Evolutionary conservation across 2,329 filamentous ascomycete genomes (phyloP).

Genomic region (Samsoniella hepiali): DNA sequence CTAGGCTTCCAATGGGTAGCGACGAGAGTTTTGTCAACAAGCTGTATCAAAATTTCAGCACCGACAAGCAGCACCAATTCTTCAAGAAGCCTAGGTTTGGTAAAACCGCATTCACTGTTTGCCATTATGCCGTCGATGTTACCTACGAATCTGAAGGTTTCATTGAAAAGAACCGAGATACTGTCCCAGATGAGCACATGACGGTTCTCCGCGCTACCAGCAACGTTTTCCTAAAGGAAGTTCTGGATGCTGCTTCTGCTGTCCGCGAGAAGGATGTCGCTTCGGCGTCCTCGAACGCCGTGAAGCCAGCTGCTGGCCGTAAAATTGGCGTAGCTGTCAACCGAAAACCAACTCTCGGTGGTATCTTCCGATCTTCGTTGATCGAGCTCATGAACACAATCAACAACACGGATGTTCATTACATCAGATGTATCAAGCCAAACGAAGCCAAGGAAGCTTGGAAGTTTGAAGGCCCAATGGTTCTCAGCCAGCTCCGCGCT

Average conservation of each 20-base stretch:
- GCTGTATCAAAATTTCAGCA: slow-evolving; percentile 87
- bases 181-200: slow-evolving; percentile 97
- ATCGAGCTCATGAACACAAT: slow-evolving; percentile 98
- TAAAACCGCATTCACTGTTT: slow-evolving; percentile 96
- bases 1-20: slow-evolving; percentile 91
- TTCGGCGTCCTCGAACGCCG: slow-evolving; percentile 62
- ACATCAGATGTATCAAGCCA: slow-evolving; percentile 98
- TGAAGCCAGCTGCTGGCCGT: slow-evolving; percentile 75
- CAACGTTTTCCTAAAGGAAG: slow-evolving; percentile 79
- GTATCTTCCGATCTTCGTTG: slow-evolving; percentile 97
- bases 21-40: slow-evolving; percentile 97
- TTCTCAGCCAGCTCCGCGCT: slow-evolving; percentile 91
- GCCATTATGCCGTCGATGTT: slow-evolving; percentile 96
- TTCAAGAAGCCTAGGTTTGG: slow-evolving; percentile 99
- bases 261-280: slow-evolving; percentile 86
- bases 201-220: slow-evolving; percentile 80
- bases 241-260: slow-evolving; percentile 78
- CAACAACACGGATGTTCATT: slow-evolving; percentile 96
- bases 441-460: slow-evolving; percentile 96
- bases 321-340: slow-evolving; percentile 90
- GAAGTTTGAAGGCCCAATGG: slow-evolving; percentile 99
- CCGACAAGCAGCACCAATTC: slow-evolving; percentile 81
- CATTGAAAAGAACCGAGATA: slow-evolving; percentile 99
- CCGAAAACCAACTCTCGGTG: slow-evolving; percentile 93
- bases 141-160: slow-evolving; percentile 99